Percentiles rank a stretch among this genome's conserved stretches.
phyloP scores from a whole-genome alignment of 306 rosid genomes.

The Inga leiocalycina region DNA sequence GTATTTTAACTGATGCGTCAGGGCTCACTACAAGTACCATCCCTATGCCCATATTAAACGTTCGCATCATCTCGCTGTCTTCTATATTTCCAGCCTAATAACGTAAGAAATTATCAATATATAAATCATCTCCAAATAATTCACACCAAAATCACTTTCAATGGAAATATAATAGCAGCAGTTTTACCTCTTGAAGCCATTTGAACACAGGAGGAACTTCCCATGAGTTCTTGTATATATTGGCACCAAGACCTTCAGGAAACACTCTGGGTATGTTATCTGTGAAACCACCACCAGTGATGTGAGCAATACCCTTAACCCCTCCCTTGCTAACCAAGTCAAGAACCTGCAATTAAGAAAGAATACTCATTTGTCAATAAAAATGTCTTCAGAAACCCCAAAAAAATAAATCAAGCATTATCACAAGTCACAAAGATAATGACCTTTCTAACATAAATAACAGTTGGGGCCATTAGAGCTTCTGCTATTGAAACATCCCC shows the following conservation, averaged over 20 bases:
- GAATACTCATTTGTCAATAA: background rate
- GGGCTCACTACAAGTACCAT: conserved; percentile 70
- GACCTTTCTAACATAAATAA: conserved; percentile 90
- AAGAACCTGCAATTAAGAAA: conserved; percentile 58
- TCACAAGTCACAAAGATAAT: background rate
- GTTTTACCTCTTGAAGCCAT: conserved; percentile 91
- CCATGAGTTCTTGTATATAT: conserved; percentile 69
- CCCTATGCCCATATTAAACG: conserved; percentile 73
- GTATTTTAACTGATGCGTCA: conserved; percentile 45
- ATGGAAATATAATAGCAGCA: background rate
- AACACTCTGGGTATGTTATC: conserved; percentile 91
- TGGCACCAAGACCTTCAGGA: conserved; percentile 84
- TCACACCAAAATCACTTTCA: background rate
- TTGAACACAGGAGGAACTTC: conserved; percentile 69
- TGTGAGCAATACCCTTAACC: conserved; percentile 84
- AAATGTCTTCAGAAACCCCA: conserved; percentile 4
- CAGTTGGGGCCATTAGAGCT: conserved; percentile 92
- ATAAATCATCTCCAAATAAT: background rate
- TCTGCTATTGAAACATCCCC: conserved; percentile 60
- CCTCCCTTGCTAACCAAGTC: conserved; percentile 81
- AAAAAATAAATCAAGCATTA: background rate
- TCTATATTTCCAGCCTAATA: conserved; percentile 58
- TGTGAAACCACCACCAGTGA: conserved; percentile 94
- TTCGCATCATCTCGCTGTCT: conserved; percentile 64
- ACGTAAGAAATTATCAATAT: background rate